Conservation (phyloP, 1,284 basidiomycete species). For the Singerocomus inundabilis region DNA sequence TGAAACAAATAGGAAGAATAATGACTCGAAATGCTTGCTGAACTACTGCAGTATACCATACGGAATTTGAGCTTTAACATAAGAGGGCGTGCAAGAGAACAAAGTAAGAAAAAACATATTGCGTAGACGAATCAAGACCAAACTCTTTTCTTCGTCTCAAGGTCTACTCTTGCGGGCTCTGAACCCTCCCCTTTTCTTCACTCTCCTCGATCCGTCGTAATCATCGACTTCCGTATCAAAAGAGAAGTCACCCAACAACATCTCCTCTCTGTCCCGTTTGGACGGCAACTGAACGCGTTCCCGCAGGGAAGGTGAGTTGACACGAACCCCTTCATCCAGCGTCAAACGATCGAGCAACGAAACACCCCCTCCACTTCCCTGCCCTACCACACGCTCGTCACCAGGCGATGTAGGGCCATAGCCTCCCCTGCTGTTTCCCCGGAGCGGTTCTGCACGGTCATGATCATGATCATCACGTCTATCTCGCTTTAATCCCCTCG, state of each 20-base stretch:
- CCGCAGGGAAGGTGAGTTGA: conserved; percentile 34
- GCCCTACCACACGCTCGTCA: conserved; percentile 4
- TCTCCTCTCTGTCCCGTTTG: conserved; percentile 41
- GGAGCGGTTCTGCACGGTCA: conserved; percentile 25
- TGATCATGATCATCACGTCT: conserved; percentile 17
- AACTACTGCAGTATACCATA: conserved; percentile 8
- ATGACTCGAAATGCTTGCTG: conserved; percentile 6
- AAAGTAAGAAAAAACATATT: neutral
- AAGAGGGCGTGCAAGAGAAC: neutral
- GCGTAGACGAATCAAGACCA: neutral
- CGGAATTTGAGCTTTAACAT: conserved; percentile 4
- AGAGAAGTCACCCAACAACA: conserved; percentile 24
- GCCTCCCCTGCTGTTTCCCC: conserved; percentile 5
- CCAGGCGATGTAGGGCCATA: conserved; percentile 17
- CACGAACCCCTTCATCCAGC: conserved; percentile 21
- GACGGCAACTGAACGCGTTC: conserved; percentile 41
- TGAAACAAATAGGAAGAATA: conserved; percentile 24
- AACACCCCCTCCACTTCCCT: conserved; percentile 18
- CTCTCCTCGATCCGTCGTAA: conserved; percentile 22
- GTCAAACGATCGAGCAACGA: conserved; percentile 41
- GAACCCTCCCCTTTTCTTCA: conserved; percentile 22
- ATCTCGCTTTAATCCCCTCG: conserved; percentile 24
- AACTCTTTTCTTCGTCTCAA: conserved; percentile 4
- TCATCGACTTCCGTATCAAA: conserved; percentile 27
- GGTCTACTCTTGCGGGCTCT: conserved; percentile 22